Conservation (phyloP, 78 protist genomes). For the Kipferlia bialata region DNA sequence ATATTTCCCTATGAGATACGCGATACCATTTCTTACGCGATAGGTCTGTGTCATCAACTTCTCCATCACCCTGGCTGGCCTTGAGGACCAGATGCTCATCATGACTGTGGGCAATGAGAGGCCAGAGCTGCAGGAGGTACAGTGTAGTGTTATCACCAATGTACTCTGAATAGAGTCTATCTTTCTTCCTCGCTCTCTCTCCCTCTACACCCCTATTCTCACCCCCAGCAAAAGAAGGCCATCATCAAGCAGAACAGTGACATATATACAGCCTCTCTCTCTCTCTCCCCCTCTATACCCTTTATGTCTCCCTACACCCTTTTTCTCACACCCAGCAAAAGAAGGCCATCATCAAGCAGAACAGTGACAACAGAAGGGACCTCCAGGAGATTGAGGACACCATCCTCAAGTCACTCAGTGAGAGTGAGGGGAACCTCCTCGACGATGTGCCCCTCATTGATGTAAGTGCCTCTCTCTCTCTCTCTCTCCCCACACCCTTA, state of each 20-base stretch:
- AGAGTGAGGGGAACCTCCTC: not conserved
- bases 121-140: constrained; percentile 43
- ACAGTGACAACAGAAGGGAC: constrained; percentile 12
- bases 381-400: constrained; percentile 36
- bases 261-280: too few relatives aligned
- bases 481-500: too few relatives aligned
- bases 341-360: constrained; percentile 9
- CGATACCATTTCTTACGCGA: not conserved
- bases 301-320: too few relatives aligned
- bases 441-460: not conserved
- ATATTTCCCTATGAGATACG: too few relatives aligned
- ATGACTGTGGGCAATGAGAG: constrained; percentile 34
- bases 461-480: not conserved
- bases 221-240: constrained; percentile 2
- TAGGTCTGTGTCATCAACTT: constrained; percentile 50
- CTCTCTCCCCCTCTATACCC: too few relatives aligned
- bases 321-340: too few relatives aligned
- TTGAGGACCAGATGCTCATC: constrained; percentile 47
- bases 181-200: too few relatives aligned
- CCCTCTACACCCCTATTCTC: too few relatives aligned
- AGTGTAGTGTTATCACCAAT: too few relatives aligned
- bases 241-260: constrained; percentile 19
- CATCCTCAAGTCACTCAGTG: constrained; percentile 28
- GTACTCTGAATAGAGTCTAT: too few relatives aligned
- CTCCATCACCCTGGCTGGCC: constrained; percentile 46